Percentiles rank a stretch among this genome's conserved stretches.
These are phyloP conservation scores for Podaxis mareebaensis DNA, from an alignment of 768 basidiomycete genomes.

Conservation along the genomic window DNA sequence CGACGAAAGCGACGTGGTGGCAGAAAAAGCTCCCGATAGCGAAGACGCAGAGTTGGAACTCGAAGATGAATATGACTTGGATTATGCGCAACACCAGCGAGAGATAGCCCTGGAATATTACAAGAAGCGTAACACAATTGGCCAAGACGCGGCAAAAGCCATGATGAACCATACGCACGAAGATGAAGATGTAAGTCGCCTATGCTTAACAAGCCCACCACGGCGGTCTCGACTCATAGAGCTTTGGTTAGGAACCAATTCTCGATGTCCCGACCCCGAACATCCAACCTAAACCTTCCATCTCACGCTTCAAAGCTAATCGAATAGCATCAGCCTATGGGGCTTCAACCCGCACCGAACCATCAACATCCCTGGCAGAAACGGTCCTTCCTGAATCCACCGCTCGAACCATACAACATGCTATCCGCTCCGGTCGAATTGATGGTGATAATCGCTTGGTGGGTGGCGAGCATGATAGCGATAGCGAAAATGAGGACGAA, in stretches of 20 bases:
- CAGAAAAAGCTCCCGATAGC: slow-evolving; percentile 24
- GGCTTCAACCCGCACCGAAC: slow-evolving; percentile 31
- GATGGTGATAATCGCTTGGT: slow-evolving; percentile 49
- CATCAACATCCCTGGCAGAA: slow-evolving; percentile 39
- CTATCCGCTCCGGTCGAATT: slow-evolving; percentile 58
- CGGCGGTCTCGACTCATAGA: slow-evolving; percentile 9
- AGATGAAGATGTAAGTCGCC: slow-evolving; percentile 47
- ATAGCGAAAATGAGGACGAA: slow-evolving; percentile 55
- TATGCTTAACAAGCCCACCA: slow-evolving; percentile 3
- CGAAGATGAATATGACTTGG: slow-evolving; percentile 57
- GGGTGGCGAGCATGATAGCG: slow-evolving; percentile 55
- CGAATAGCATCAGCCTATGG: slow-evolving; percentile 52
- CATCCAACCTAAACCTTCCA: slow-evolving; percentile 43
- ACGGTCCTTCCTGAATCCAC: slow-evolving; percentile 45
- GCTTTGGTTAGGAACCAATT: slow-evolving; percentile 37
- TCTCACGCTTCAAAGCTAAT: slow-evolving; percentile 69
- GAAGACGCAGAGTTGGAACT: slow-evolving; percentile 33
- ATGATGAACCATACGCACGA: slow-evolving; percentile 49
- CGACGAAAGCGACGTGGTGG: slow-evolving; percentile 28
- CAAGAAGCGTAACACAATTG: slow-evolving; percentile 57
- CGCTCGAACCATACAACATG: slow-evolving; percentile 48
- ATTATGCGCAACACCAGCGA: slow-evolving; percentile 67
- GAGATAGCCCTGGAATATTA: slow-evolving; percentile 76
- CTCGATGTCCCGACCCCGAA: slow-evolving; percentile 40
- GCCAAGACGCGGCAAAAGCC: slow-evolving; percentile 50